Evolutionary conservation across 2,329 filamentous ascomycete species (phyloP).

Genomic region (Hypomyces perniciosus): DNA sequence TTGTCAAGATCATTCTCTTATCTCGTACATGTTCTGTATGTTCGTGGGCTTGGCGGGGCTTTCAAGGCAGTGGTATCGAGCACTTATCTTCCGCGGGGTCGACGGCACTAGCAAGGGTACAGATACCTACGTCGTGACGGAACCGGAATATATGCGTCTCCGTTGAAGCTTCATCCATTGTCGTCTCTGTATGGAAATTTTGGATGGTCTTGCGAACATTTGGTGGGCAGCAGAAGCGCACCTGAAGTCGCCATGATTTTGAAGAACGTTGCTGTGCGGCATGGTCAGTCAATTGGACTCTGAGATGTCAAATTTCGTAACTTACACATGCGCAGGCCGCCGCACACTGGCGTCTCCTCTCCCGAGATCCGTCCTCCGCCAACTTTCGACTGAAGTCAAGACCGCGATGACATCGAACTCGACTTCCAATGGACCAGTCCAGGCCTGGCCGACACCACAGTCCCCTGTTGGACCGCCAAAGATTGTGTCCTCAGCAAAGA

Average conservation of each 20-base stretch:
- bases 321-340: slow-evolving; percentile 37
- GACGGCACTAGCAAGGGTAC: not conserved
- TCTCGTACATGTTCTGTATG: no score
- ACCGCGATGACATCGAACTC: slow-evolving; percentile 13
- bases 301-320: no score
- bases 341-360: slow-evolving; percentile 43
- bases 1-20: no score
- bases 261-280: slow-evolving; percentile 48
- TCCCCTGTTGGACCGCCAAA: slow-evolving; percentile 18
- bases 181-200: slow-evolving; percentile 23
- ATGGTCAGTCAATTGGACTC: slow-evolving; percentile 37
- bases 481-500: slow-evolving; percentile 21
- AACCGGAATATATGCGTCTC: slow-evolving; percentile 18
- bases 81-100: not conserved
- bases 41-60: no score
- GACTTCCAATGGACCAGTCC: slow-evolving; percentile 4
- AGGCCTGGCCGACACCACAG: slow-evolving; percentile 20
- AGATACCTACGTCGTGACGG: not conserved
- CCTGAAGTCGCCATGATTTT: slow-evolving; percentile 44
- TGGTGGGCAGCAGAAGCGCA: slow-evolving; percentile 8
- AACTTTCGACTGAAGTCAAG: slow-evolving; percentile 27
- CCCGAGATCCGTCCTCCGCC: slow-evolving; percentile 27
- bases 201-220: slow-evolving; percentile 13
- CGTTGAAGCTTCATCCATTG: slow-evolving; percentile 14
- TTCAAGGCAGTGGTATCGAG: not conserved